Percentiles rank a stretch among this genome's conserved stretches.
Evolutionary conservation across 352 stramenopile species (phyloP).

Genomic region (Sclerospora graminicola): DNA sequence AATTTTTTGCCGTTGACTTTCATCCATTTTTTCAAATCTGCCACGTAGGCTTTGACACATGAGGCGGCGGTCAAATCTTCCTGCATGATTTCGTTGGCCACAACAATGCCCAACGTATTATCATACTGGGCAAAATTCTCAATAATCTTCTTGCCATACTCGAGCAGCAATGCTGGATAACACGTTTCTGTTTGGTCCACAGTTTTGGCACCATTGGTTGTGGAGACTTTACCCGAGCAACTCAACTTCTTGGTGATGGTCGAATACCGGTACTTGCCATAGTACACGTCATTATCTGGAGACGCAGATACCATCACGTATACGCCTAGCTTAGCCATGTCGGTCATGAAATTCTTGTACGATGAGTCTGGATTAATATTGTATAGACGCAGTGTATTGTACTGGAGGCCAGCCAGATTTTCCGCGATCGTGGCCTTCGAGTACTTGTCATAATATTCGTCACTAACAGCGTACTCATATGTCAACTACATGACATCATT

Average conservation of each 20-base stretch:
- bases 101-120: slow-evolving; percentile 73
- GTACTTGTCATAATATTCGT: slow-evolving; percentile 80
- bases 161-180: slow-evolving; percentile 71
- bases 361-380: slow-evolving; percentile 79
- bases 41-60: slow-evolving; percentile 77
- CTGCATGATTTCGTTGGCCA: slow-evolving; percentile 87
- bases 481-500: slow-evolving; percentile 39
- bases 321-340: slow-evolving; percentile 66
- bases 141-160: slow-evolving; percentile 84
- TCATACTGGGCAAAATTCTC: slow-evolving; percentile 86
- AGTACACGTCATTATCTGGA: slow-evolving; percentile 77
- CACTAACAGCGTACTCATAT: slow-evolving; percentile 82
- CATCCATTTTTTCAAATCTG: slow-evolving; percentile 86
- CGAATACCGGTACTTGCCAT: slow-evolving; percentile 77
- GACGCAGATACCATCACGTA: slow-evolving; percentile 78
- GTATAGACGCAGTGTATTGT: slow-evolving; percentile 82
- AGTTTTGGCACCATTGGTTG: slow-evolving; percentile 29
- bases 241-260: slow-evolving; percentile 62
- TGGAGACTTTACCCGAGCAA: slow-evolving; percentile 34
- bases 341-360: slow-evolving; percentile 78
- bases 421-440: slow-evolving; percentile 57
- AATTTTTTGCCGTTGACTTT: slow-evolving; percentile 75
- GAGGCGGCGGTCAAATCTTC: slow-evolving; percentile 54
- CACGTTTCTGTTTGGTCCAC: slow-evolving; percentile 68
- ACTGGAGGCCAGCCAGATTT: slow-evolving; percentile 63